Percentiles rank a stretch among this genome's conserved stretches.
phyloP scores from a whole-genome alignment of 768 basidiomycete genomes.

The Kwoniella sp. region DNA sequence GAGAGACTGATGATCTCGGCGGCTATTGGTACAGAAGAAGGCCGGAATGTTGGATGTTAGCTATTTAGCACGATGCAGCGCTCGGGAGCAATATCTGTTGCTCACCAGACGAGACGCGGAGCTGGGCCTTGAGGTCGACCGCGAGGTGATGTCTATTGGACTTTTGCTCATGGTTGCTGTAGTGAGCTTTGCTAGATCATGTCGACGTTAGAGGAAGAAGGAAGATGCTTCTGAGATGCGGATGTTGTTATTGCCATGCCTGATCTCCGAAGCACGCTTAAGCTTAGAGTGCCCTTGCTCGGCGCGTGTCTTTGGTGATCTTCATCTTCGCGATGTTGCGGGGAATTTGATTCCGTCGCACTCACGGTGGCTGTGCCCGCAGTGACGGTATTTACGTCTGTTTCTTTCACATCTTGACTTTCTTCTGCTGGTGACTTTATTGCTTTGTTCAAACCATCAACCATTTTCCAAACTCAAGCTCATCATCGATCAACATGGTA shows the following conservation, averaged over 20 bases:
- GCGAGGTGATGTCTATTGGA: neutral
- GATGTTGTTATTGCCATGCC: neutral
- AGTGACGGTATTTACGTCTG: neutral
- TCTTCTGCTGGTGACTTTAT: neutral
- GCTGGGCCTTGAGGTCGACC: neutral
- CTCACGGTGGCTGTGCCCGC: slow-evolving; percentile 1
- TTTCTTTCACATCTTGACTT: neutral
- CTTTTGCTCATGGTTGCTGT: neutral
- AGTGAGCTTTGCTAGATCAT: neutral
- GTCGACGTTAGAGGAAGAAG: neutral
- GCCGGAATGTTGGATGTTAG: no score
- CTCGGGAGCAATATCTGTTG: no score
- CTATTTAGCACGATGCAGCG: neutral
- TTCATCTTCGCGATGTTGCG: no score
- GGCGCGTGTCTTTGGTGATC: neutral
- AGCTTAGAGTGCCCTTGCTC: no score
- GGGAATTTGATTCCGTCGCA: neutral
- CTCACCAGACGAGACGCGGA: neutral
- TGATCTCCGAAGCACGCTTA: neutral
- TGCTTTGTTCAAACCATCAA: neutral
- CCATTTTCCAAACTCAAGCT: neutral
- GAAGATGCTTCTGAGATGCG: neutral
- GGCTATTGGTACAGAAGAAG: neutral
- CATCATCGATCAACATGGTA: neutral
- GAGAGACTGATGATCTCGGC: neutral